A percentile compares a stretch with the other conserved stretches of the same genome.
These are phyloP conservation scores for grape (Vitis vinifera) DNA, from an alignment of 164 flowering plant genomes.

Conservation along the genomic window ASM3070453v1 NC_081822.1:1151501-1152000, in stretches of 20 bases:
- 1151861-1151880: conserved; percentile 67
- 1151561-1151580: conserved; percentile 25
- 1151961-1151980: not conserved
- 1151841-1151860: conserved; percentile 65
- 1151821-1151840: conserved; percentile 40
- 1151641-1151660: conserved; percentile 13
- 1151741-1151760: conserved; percentile 5
- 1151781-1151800: conserved; percentile 9
- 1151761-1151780: conserved; percentile 8
- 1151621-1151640: conserved; percentile 73
- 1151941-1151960: not conserved
- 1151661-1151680: conserved; percentile 15
- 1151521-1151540: conserved; percentile 58
- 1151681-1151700: conserved; percentile 7
- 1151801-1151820: conserved; percentile 13
- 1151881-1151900: conserved; percentile 48
- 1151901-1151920: conserved; percentile 73
- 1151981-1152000: too few species aligned
- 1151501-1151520: conserved; percentile 64
- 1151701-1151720: conserved; percentile 9
- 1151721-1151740: conserved; percentile 4
- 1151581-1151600: conserved; percentile 29
- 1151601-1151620: conserved; percentile 31
- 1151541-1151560: conserved; percentile 70
- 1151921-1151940: conserved; percentile 19